Conservation (phyloP, 495 filamentous ascomycete species). For the Cenococcum geophilum region DNA sequence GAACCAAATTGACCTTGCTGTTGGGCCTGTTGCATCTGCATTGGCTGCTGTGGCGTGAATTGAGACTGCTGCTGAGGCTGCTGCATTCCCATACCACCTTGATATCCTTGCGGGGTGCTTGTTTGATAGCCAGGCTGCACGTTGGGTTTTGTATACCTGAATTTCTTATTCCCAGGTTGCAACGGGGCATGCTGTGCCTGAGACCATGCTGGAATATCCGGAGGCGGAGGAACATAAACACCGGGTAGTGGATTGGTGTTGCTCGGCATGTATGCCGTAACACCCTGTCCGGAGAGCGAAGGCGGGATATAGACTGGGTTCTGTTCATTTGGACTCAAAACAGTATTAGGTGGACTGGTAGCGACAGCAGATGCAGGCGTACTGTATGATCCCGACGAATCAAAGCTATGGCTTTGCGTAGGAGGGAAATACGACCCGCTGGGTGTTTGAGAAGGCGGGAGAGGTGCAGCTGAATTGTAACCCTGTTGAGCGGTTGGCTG, state of each 20-base stretch:
- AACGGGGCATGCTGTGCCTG: constrained; percentile 27
- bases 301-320: constrained; percentile 30
- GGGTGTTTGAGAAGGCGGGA: constrained; percentile 24
- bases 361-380: constrained; percentile 18
- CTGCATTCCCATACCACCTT: constrained; percentile 7
- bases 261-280: constrained; percentile 25
- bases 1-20: not conserved
- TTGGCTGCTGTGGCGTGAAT: not conserved
- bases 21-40: not conserved
- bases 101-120: constrained; percentile 16
- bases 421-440: constrained; percentile 31
- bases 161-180: constrained; percentile 26
- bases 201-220: constrained; percentile 32
- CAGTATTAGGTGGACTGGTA: constrained; percentile 15
- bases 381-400: constrained; percentile 11
- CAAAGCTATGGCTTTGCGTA: constrained; percentile 14
- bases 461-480: constrained; percentile 25
- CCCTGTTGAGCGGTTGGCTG: constrained; percentile 13
- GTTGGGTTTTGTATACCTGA: constrained; percentile 28
- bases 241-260: constrained; percentile 33
- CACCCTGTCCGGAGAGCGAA: constrained; percentile 29
- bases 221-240: constrained; percentile 31
- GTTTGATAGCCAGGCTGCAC: constrained; percentile 15
- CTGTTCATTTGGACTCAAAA: constrained; percentile 28
- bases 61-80: constrained; percentile 19